Evolutionary conservation across 208 protist species (phyloP), one percentile per base, ranked within the genome.

Genomic region (Leishmania lainsoni): DNA sequence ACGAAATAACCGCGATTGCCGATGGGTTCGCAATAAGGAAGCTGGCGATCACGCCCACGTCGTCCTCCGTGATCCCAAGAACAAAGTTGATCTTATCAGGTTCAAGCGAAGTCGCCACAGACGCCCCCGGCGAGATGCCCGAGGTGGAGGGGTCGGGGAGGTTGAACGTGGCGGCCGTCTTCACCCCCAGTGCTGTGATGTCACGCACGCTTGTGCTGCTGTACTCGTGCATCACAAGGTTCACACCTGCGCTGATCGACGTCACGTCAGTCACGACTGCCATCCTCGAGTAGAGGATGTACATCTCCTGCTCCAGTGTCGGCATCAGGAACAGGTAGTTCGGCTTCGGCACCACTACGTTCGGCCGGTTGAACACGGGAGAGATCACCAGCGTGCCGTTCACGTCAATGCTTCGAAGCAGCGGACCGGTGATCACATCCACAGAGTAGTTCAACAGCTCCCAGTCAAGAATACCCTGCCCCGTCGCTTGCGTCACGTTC

Each of bases 221-320:
- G 39, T 71, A 71, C 35, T 48, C 39, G 39, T 48, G 66, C 9
- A 71, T 5, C 32, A 71, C 39, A 20, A 71, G 4, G 66, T 71
- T 42, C 66, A 48, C 66, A 35, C 0, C 17, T 22, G 4, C 66
- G 66, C 39, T 35, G 14, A 71, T 48, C 71, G 29, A 32, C 29
- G 71, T 52, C 12, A 14, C 29, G n/a, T 0, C n/a, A 3, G 14
- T 52, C 51, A 75, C 48, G 20, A 48, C 20, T 1, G 0, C 12
- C n/a, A 86, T 0, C 17, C 29, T 12, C 10, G 4, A 20, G 58
- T 79, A 83, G 32, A 89, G 12, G 2, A 89, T 63, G 74, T 83
- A 93, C 29, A 89, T 75, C 79, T 93, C 78, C 87, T 93, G 89
- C 68, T 93, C 83, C n/a, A 88, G n/a, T 35, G 87, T 93, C 32